Percentiles rank a stretch among this genome's conserved stretches.
These are phyloP conservation scores for Zanthoxylum bungeanum DNA, from an alignment of 345 rosid species.

Conservation along the genomic window DNA sequence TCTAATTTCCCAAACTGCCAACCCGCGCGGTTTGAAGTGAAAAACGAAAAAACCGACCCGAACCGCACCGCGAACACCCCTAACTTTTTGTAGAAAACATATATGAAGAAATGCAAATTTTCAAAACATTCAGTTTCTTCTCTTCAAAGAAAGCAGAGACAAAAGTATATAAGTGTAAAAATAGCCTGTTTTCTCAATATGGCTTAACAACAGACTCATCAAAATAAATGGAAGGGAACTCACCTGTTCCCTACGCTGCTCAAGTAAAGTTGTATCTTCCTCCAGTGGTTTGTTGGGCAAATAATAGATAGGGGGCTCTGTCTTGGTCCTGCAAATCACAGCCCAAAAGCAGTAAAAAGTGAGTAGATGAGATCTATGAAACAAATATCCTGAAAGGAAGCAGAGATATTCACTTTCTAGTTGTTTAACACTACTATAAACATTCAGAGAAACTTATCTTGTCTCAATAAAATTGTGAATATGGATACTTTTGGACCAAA, in stretches of 20 bases:
- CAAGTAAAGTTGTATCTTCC: conserved; percentile 43
- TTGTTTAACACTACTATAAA: conserved; percentile 55
- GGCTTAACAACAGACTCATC: neutral
- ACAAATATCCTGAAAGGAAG: conserved; percentile 32
- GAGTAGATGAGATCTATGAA: conserved; percentile 16
- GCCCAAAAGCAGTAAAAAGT: conserved; percentile 26
- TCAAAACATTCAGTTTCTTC: neutral
- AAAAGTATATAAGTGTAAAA: neutral
- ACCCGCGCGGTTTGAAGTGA: no score
- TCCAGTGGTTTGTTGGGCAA: conserved; percentile 63
- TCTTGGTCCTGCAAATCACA: conserved; percentile 70
- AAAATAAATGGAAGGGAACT: conserved; percentile 10
- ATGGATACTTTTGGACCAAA: conserved; percentile 99
- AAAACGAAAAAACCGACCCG: no score
- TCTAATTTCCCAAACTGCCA: no score
- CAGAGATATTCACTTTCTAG: conserved; percentile 29
- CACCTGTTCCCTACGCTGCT: conserved; percentile 77
- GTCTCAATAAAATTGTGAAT: conserved; percentile 93
- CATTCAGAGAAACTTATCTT: conserved; percentile 93
- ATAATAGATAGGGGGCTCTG: conserved; percentile 86
- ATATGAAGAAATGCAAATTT: neutral
- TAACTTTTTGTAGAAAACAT: no score
- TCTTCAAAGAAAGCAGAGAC: neutral
- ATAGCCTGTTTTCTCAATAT: neutral
- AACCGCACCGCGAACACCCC: no score